A percentile compares a stretch with the other conserved stretches of the same genome.
Evolutionary conservation across 2,329 filamentous ascomycete species (phyloP).

Genomic region (Acarospora socialis): DNA sequence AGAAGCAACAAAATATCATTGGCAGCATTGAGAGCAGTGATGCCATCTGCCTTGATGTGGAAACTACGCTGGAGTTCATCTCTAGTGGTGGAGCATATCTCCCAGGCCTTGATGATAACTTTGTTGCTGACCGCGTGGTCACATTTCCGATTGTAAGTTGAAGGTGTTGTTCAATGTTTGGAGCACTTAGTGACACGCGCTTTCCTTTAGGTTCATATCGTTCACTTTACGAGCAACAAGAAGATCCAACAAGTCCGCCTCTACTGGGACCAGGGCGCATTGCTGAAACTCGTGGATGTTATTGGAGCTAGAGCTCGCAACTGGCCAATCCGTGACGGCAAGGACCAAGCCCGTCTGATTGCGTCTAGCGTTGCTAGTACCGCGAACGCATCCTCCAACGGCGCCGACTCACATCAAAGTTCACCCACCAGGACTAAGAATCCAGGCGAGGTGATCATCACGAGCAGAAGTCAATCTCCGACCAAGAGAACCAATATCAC

Average conservation of each 20-base stretch:
- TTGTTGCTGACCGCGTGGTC: conserved; percentile 68
- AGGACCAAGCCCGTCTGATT: conserved; percentile 70
- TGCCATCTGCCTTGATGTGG: conserved; percentile 60
- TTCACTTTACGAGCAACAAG: conserved; percentile 60
- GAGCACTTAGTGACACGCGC: conserved; percentile 5
- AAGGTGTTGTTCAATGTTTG: background rate
- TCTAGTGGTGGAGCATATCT: conserved; percentile 74
- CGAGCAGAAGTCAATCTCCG: conserved; percentile 10
- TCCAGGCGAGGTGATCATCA: conserved; percentile 3
- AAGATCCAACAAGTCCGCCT: conserved; percentile 80
- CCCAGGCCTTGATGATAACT: conserved; percentile 85
- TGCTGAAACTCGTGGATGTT: conserved; percentile 85
- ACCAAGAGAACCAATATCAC: conserved; percentile 37
- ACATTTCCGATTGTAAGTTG: conserved; percentile 63
- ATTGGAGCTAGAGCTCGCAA: conserved; percentile 82
- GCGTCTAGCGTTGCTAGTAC: conserved; percentile 36
- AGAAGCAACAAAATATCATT: conserved; percentile 66
- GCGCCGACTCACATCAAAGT: background rate
- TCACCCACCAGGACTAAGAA: conserved; percentile 1
- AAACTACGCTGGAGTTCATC: conserved; percentile 70
- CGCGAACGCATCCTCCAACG: conserved; percentile 14
- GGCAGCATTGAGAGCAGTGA: conserved; percentile 56
- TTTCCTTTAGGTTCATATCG: conserved; percentile 84
- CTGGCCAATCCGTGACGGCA: conserved; percentile 85
- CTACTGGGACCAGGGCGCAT: conserved; percentile 87